phyloP scores from a whole-genome alignment of 805 yeast genomes.

The Lipomyces kockii region DNA sequence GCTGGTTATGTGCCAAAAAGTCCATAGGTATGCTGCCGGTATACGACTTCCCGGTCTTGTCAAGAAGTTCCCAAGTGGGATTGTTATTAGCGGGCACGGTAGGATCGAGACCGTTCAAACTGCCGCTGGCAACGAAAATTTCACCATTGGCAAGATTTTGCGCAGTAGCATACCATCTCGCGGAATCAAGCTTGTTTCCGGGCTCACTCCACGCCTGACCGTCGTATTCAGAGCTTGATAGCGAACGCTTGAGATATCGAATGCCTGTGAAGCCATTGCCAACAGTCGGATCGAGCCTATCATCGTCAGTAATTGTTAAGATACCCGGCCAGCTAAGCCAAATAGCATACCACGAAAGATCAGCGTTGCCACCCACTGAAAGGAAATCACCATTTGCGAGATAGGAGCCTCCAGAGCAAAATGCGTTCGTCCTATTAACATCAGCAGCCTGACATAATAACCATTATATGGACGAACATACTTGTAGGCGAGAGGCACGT shows the following conservation, averaged over 20 bases:
- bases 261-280: slow-evolving; percentile 29
- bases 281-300: slow-evolving; percentile 32
- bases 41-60: slow-evolving; percentile 26
- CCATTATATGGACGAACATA: not conserved
- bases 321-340: not conserved
- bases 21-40: slow-evolving; percentile 31
- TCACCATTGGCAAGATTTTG: slow-evolving; percentile 31
- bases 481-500: slow-evolving; percentile 24
- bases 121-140: slow-evolving; percentile 29
- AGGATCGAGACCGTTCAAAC: slow-evolving; percentile 34
- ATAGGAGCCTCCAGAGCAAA: slow-evolving; percentile 33
- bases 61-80: slow-evolving; percentile 32
- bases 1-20: slow-evolving; percentile 25
- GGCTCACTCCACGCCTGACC: slow-evolving; percentile 34
- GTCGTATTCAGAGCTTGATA: slow-evolving; percentile 13
- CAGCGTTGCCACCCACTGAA: slow-evolving; percentile 31
- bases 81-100: slow-evolving; percentile 32
- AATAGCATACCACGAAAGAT: slow-evolving; percentile 11
- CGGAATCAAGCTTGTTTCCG: slow-evolving; percentile 29
- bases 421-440: slow-evolving; percentile 26
- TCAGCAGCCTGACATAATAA: not conserved
- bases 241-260: slow-evolving; percentile 28
- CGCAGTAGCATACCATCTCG: slow-evolving; percentile 33
- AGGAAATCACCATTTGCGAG: slow-evolving; percentile 31
- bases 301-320: not conserved